Base-by-base conservation (phyloP, 2,329 filamentous ascomycete species). In the Spiromastix sp. region DNA sequence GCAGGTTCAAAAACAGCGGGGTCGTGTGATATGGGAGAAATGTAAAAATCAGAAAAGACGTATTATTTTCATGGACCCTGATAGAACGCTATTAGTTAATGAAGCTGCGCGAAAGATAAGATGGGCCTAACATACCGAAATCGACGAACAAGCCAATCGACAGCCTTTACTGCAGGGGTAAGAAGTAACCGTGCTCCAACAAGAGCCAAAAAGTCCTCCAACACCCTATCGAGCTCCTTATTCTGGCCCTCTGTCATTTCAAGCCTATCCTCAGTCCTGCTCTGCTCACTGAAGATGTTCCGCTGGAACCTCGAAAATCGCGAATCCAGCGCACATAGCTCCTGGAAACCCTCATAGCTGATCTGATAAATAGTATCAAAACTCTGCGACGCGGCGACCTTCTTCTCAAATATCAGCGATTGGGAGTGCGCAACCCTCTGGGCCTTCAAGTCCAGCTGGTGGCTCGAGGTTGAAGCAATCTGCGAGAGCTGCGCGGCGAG, bases 11-110 rank as follows among this genome's bases (percentile, higher is more conserved):
- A 57, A 98, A 98, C 10, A 85, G 76, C 4, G 83, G 82, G 20
- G 85, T 81, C 5, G 79, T 78, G 57, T 98, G 87, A 59, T 94
- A 96, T 2, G 91, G 91, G 4, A 98, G 70, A 56, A 96, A 96
- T 2, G 87, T 84, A 46, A 87, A 72, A 28, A 96, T 67, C 10
- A 94, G 64, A 21, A 72, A 72, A 3, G 74, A 67, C 3, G 85
- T 89, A 58, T 94, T 96, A 61, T 86, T 80, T 57, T 96, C 85
- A 56, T 98, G 91, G 34, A 93, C 77, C 48, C 87, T 93, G 47
- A 29, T 18, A 25, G 21, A 15, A 30, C 13, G 20, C 27, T 6
- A 20, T 40, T 4, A 37, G 33, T 34, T 13, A 36, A 18, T 15
- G 15, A 21, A 15, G 28, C 16, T 39, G 36, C 16, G 19, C 29